Conservation (phyloP, 139 green algal genomes). For the Chlorella sp. region DNA sequence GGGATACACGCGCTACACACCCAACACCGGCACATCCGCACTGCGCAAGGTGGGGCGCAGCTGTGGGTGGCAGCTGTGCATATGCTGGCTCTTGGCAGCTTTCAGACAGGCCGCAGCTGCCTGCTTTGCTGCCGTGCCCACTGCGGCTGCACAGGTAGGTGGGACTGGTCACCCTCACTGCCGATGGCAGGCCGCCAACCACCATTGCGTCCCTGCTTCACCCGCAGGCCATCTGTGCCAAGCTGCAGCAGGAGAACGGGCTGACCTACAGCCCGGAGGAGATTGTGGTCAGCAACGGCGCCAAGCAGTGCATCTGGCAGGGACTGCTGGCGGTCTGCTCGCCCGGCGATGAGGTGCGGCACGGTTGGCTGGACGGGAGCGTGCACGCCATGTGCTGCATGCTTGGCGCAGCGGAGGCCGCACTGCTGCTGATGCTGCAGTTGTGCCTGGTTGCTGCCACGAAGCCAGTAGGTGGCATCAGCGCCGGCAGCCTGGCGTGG, state of each 20-base stretch:
- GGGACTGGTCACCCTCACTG: too few relatives aligned
- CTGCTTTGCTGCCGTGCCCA: too few relatives aligned
- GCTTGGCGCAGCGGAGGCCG: too few relatives aligned
- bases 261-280: conserved; percentile 84
- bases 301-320: conserved; percentile 97
- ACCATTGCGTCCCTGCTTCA: conserved; percentile 32
- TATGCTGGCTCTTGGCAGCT: too few relatives aligned
- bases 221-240: conserved; percentile 79
- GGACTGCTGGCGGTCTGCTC: conserved; percentile 72
- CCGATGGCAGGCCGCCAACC: too few relatives aligned
- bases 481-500: neutral
- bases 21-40: conserved; percentile 87
- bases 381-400: too few relatives aligned
- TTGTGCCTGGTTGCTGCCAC: too few relatives aligned
- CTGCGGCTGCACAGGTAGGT: too few relatives aligned
- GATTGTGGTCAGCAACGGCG: conserved; percentile 95
- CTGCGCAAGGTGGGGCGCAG: conserved; percentile 61
- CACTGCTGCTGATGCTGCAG: too few relatives aligned
- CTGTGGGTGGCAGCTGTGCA: too few relatives aligned
- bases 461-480: neutral
- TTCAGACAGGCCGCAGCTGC: too few relatives aligned
- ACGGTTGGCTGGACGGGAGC: too few relatives aligned
- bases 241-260: conserved; percentile 92
- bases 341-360: conserved; percentile 75
- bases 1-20: conserved; percentile 94